Conservation (phyloP, 2,329 filamentous ascomycete genomes). For the Sclerotiophoma versabilis region DNA sequence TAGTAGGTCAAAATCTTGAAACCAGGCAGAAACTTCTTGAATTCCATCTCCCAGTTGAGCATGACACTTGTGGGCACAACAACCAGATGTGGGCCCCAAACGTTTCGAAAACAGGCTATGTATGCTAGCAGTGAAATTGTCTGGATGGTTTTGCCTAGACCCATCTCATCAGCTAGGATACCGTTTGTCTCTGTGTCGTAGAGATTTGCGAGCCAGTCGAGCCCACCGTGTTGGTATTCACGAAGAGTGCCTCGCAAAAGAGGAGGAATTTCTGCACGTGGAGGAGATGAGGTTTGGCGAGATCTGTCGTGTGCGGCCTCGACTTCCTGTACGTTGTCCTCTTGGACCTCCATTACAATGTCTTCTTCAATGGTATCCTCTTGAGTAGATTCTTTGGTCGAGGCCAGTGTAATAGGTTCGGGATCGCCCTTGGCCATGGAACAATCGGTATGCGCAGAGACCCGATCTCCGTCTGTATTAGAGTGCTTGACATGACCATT, state of each 20-base stretch:
- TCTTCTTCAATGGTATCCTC: conserved; percentile 18
- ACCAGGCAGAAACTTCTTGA: conserved; percentile 98
- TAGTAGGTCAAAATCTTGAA: conserved; percentile 99
- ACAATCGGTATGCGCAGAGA: not conserved
- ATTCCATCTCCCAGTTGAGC: conserved; percentile 99
- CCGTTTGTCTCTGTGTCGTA: conserved; percentile 94
- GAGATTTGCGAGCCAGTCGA: conserved; percentile 94
- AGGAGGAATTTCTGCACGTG: conserved; percentile 53
- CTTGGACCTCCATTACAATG: conserved; percentile 17
- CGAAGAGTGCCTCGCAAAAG: conserved; percentile 86
- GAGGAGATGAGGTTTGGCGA: conserved; percentile 39
- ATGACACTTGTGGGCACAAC: conserved; percentile 98
- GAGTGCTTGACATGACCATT: conserved; percentile 53
- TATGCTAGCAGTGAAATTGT: conserved; percentile 94
- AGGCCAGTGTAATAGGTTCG: not conserved
- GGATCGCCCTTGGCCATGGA: not conserved
- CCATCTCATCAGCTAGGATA: conserved; percentile 98
- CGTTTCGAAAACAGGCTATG: conserved; percentile 84
- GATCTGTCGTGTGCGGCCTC: conserved; percentile 27
- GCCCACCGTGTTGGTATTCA: conserved; percentile 95
- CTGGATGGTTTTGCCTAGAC: conserved; percentile 96
- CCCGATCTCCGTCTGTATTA: no score
- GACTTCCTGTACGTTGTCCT: conserved; percentile 26
- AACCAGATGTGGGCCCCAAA: conserved; percentile 96
- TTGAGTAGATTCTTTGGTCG: not conserved